Evolutionary conservation across 2,329 filamentous ascomycete species (phyloP), one percentile per base, ranked within the genome.

Genomic region (Colletotrichum liriopes): DNA sequence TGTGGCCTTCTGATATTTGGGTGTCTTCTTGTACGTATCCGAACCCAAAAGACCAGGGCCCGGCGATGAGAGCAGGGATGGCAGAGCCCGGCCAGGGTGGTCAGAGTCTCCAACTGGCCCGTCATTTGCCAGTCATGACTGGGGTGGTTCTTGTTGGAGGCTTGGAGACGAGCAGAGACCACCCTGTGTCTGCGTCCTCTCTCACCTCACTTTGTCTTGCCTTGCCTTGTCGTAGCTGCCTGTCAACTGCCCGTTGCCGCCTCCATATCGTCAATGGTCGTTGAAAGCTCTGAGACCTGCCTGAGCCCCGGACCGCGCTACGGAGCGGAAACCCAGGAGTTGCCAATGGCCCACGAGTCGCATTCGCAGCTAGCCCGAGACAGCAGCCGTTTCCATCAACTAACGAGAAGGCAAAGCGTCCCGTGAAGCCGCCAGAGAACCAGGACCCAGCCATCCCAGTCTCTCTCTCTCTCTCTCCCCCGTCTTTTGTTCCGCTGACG

Each of bases 101-200:
- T 51, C 54, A 43, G 37, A 56, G 51, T 23, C 51, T 45, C 49
- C 32, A 51, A 26, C 52, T 18, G 16, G 49, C 9, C 49, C 47
- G 49, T 26, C 49, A 67, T 71, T 67, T 55, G 64, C 37, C 41
- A 56, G 60, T 49, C 32, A 26, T 16, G 26, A 56, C 67, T 39
- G 59, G 59, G 66, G 59, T 4, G 6, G 7, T 32, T 16, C 51
- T 20, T 32, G 49, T n/a, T 20, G 26, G 16, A 29, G 14, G 16
- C 26, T 52, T 52, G 49, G 26, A 49, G 29, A 32, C 4, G 29
- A 32, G 29, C 29, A 32, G 29, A 32, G 29, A 3, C 29, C 4
- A 32, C 29, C 29, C 43, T 20, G 18, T 45, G 5, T 45, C 43
- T 45, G 18, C 43, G 18, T 20, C 43, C 8, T 11, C 35, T 37